Base-by-base conservation (phyloP, 1,284 basidiomycete genomes). In the Singerocomus rubriflavus region DNA sequence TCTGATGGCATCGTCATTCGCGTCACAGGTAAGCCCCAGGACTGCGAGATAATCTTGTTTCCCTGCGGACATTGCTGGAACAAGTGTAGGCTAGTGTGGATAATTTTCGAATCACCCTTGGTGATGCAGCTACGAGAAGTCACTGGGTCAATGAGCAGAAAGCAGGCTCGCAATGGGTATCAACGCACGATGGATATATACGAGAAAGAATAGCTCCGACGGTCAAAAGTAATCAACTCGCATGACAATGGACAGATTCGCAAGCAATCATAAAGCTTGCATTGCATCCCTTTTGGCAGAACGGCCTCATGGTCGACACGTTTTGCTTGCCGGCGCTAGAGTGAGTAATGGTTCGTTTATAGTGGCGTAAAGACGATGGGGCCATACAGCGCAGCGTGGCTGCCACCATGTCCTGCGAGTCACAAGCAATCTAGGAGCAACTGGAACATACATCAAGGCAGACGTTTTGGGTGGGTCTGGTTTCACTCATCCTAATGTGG, bases 291-390 rank as follows among this genome's bases (percentile, higher is more conserved):
- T 60, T 48, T 55, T 21, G 21, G 53, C 54, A 33, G 41, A 46
- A 62, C 54, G 38, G 57, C 68, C 68, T 67, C 65, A 52, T 70
- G 65, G 46, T 55, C 12, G 41, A 56, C 65, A 67, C 68, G 65
- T 68, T 69, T 53, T 55, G 54, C 64, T 65, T 67, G 62, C 64
- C 58, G 57, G 53, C 14, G 52, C 52, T 55, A 48, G 37, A 51
- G 60, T 38, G 50, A 56, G 64, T 66, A 61, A 64, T 59, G 6
- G 44, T 53, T 63, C 64, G 59, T 63, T 54, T 35, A 47, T 37
- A 21, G 54, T 51, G 59, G 59, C 61, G 57, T 51, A 50, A 60
- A 35, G 44, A 43, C 41, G 43, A 58, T 30, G 57, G 51, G 58
- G 48, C 46, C 12, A 38, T 40, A 43, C 49, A 46, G 44, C 53